phyloP scores from a whole-genome alignment of 352 stramenopile genomes.

The Phytophthora sansomeana region DNA sequence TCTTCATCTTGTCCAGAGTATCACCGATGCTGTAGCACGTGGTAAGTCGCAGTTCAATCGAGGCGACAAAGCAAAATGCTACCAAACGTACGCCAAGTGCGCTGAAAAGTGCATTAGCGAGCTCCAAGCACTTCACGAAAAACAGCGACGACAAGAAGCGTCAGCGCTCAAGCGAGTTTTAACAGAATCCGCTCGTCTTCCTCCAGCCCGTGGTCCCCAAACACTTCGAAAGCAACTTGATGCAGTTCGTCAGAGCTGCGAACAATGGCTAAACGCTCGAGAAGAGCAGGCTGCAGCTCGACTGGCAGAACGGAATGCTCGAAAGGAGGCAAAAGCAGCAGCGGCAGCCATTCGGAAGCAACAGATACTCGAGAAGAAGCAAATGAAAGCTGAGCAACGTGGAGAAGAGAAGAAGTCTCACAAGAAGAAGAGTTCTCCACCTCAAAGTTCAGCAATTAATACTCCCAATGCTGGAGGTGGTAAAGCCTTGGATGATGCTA shows the following conservation, averaged over 20 bases:
- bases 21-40: conserved; percentile 59
- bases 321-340: conserved; percentile 28
- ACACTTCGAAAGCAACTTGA: conserved; percentile 74
- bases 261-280: conserved; percentile 39
- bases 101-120: conserved; percentile 53
- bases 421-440: conserved; percentile 29
- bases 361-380: conserved; percentile 29
- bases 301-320: conserved; percentile 24
- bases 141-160: conserved; percentile 43
- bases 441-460: conserved; percentile 4
- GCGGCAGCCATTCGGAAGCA: conserved; percentile 14
- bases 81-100: conserved; percentile 65
- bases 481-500: conserved; percentile 64
- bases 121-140: conserved; percentile 46
- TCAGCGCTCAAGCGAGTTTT: conserved; percentile 47
- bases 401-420: conserved; percentile 16
- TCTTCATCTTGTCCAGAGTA: conserved; percentile 49
- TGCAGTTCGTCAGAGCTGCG: conserved; percentile 50
- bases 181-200: conserved; percentile 53
- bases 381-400: conserved; percentile 26
- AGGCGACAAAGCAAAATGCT: conserved; percentile 79
- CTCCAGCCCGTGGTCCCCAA: conserved; percentile 64
- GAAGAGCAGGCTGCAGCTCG: conserved; percentile 39
- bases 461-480: conserved; percentile 6
- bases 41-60: conserved; percentile 81